Base-by-base conservation (phyloP, 176 grass and related monocot genomes). In the Typha latifolia region DNA sequence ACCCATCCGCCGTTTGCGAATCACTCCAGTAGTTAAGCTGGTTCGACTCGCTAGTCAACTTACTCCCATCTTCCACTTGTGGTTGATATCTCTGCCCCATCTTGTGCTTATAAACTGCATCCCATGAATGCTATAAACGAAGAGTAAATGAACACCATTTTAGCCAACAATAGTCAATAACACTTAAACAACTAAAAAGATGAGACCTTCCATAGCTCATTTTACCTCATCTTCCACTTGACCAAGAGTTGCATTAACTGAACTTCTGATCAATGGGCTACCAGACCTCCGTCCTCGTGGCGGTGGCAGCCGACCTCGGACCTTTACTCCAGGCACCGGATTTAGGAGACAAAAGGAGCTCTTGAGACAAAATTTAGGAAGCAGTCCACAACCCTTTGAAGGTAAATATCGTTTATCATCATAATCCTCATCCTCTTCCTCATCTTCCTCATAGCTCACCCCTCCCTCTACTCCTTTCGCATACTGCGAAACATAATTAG, bases 361-460 rank as follows among this genome's bases (percentile, higher is more conserved):
- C 73, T 87, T 99, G 20, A 83, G 64, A 56, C 95, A 99, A 22
- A 99, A 63, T 9, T 71, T 74, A 32, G 95, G 89, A 50, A 99
- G 84, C 72, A 99, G 66, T 21, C 95, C 95, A 78, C 95, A 99
- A 0, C 86, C 95, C 49, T 90, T 93, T 32, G 89, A 81, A 26
- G 81, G 63, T 49, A 87, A 90, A 19, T 74, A 64, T 12, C 86
- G 69, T 12, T 83, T 69, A 53, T 78, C 83, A 14, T 70, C 84
- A 4, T 90, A 83, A 16, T 71, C 75, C 50, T 77, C 85, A 4
- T 91, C 80, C 0, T 85, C 89, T 1, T 93, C 79, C 3, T 81
- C 88, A 1, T 84, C 83, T 2, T 74, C 72, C 2, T 83, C 83
- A 12, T 82, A 67, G 48, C 71, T 78, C 12, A 66, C 72, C 69